phyloP scores from a whole-genome alignment of 2,329 filamentous ascomycete genomes.

The Sporothrix brunneoviolacea region DNA sequence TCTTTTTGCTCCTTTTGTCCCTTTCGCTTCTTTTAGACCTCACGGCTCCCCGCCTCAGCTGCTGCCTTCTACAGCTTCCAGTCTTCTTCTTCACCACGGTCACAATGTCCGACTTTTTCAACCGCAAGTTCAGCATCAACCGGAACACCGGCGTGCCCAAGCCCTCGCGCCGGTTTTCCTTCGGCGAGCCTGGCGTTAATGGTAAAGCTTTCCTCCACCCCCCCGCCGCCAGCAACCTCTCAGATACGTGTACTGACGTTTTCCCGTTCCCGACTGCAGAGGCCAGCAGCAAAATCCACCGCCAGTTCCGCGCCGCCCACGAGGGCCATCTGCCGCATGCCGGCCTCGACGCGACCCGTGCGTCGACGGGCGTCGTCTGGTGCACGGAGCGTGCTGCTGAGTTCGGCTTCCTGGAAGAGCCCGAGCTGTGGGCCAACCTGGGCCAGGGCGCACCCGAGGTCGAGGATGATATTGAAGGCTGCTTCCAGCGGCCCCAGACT shows the following conservation, averaged over 20 bases:
- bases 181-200: slow-evolving; percentile 48
- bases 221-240: too few species aligned
- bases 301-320: slow-evolving; percentile 82
- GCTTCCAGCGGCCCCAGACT: slow-evolving; percentile 71
- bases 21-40: too few species aligned
- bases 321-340: slow-evolving; percentile 88
- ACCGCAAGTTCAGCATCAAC: slow-evolving; percentile 62
- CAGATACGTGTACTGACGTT: too few species aligned
- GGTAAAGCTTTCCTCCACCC: slow-evolving; percentile 34
- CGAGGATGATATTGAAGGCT: slow-evolving; percentile 84
- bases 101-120: slow-evolving; percentile 39
- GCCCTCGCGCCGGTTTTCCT: slow-evolving; percentile 50
- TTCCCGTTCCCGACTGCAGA: slow-evolving; percentile 43
- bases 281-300: slow-evolving; percentile 74
- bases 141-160: slow-evolving; percentile 57
- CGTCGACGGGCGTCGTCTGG: slow-evolving; percentile 93
- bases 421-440: slow-evolving; percentile 81
- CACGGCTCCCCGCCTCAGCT: too few species aligned
- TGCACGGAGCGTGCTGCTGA: slow-evolving; percentile 81
- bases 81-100: background rate
- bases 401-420: slow-evolving; percentile 79
- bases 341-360: slow-evolving; percentile 79
- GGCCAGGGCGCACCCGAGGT: slow-evolving; percentile 92
- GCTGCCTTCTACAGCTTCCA: too few species aligned
- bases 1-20: too few species aligned